phyloP scores from a whole-genome alignment of 2,329 filamentous ascomycete species.

The Penicillium brevicompactum region DNA sequence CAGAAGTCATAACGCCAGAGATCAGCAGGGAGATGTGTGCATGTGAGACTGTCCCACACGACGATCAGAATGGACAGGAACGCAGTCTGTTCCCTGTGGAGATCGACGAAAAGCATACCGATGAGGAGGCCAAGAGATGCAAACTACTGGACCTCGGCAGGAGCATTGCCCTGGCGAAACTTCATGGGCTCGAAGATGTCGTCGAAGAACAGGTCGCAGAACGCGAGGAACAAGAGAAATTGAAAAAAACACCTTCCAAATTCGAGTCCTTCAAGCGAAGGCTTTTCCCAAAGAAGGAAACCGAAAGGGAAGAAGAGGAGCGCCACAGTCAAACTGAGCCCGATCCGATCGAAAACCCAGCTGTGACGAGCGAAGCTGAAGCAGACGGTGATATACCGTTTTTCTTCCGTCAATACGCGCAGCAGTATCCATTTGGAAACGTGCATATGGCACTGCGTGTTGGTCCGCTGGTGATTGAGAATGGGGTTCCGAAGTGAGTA shows the following conservation, averaged over 20 bases:
- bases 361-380: too few species aligned
- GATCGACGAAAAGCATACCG: background rate
- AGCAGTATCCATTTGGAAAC: background rate
- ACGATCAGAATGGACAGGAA: background rate
- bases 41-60: background rate
- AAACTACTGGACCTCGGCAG: background rate
- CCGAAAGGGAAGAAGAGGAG: too few species aligned
- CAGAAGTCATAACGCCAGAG: slow-evolving; percentile 25
- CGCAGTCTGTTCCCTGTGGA: background rate
- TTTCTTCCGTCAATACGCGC: background rate
- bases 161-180: background rate
- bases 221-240: too few species aligned
- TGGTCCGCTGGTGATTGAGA: background rate
- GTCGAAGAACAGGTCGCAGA: too few species aligned
- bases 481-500: background rate
- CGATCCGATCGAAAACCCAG: too few species aligned
- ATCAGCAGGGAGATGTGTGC: slow-evolving; percentile 17
- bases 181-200: background rate
- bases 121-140: background rate
- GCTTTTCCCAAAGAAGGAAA: too few species aligned
- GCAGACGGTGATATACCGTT: background rate
- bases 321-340: too few species aligned
- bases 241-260: too few species aligned
- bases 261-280: too few species aligned
- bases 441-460: background rate